These are phyloP conservation scores for Cladosporium sp. DNA, from an alignment of 2,329 filamentous ascomycete genomes.

Conservation along the genomic window DNA sequence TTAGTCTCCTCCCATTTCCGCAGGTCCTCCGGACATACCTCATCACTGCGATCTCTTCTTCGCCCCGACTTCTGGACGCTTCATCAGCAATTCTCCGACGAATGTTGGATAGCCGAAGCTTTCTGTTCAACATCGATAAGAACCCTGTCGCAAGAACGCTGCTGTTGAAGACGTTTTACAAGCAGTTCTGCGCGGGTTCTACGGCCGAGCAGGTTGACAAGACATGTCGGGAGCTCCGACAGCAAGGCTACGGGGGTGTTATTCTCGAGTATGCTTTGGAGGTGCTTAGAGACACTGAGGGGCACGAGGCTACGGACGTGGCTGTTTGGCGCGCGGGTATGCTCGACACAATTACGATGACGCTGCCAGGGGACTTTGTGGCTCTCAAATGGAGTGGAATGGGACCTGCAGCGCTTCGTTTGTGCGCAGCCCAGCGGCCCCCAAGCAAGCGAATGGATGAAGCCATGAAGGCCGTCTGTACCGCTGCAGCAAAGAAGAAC, in stretches of 20 bases:
- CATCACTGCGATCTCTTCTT: slow-evolving; percentile 70
- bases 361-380: slow-evolving; percentile 54
- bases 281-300: slow-evolving; percentile 61
- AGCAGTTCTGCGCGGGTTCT: slow-evolving; percentile 87
- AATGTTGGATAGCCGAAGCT: slow-evolving; percentile 68
- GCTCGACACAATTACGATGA: slow-evolving; percentile 66
- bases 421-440: slow-evolving; percentile 62
- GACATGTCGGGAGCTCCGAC: slow-evolving; percentile 66
- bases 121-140: slow-evolving; percentile 69
- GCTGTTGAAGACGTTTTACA: slow-evolving; percentile 82
- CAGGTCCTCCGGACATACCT: slow-evolving; percentile 69
- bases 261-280: slow-evolving; percentile 84
- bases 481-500: slow-evolving; percentile 66
- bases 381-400: slow-evolving; percentile 75
- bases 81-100: slow-evolving; percentile 67
- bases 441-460: slow-evolving; percentile 65
- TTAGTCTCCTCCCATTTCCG: slow-evolving; percentile 66
- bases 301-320: slow-evolving; percentile 62
- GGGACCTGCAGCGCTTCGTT: slow-evolving; percentile 68
- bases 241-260: slow-evolving; percentile 77
- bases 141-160: slow-evolving; percentile 70
- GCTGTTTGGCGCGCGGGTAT: slow-evolving; percentile 72
- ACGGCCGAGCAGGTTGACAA: slow-evolving; percentile 65
- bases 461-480: slow-evolving; percentile 74
- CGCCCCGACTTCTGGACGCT: slow-evolving; percentile 65